Evolutionary conservation across 495 filamentous ascomycete species (phyloP).

Genomic region (Bacidia gigantensis): DNA sequence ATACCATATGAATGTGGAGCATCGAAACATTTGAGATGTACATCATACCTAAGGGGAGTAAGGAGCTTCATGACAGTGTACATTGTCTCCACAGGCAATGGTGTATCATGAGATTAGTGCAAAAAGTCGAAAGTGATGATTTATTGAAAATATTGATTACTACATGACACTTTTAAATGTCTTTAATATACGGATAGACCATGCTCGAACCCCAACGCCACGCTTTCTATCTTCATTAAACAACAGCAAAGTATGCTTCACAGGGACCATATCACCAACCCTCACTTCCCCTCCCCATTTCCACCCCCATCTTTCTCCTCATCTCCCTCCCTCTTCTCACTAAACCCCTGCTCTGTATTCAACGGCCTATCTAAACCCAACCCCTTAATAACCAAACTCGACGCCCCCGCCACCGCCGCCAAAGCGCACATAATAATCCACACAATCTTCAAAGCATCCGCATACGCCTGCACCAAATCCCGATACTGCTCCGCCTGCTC

Average conservation of each 20-base stretch:
- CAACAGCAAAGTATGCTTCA: not conserved
- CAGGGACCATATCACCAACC: not conserved
- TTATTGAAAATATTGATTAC: too few species aligned
- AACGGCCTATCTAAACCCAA: constrained; percentile 42
- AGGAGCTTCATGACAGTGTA: too few species aligned
- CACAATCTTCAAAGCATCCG: constrained; percentile 41
- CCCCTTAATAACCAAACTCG: constrained; percentile 37
- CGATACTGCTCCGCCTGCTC: constrained; percentile 25
- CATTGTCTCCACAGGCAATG: too few species aligned
- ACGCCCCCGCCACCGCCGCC: constrained; percentile 31
- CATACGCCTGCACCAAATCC: constrained; percentile 38
- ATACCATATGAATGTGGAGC: too few species aligned
- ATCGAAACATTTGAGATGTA: too few species aligned
- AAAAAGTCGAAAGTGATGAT: too few species aligned
- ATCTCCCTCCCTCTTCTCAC: constrained; percentile 17
- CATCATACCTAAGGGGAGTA: too few species aligned
- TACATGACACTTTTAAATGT: too few species aligned
- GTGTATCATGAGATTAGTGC: too few species aligned
- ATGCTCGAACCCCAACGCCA: not conserved
- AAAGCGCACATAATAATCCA: constrained; percentile 44
- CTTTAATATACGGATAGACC: too few species aligned
- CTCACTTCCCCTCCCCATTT: not conserved
- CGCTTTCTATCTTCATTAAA: not conserved
- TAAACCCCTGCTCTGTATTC: constrained; percentile 33
- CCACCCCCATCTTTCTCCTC: not conserved